Percentiles rank a stretch among this genome's conserved stretches.
Evolutionary conservation across 2,329 filamentous ascomycete genomes (phyloP).

Genomic region (Fusarium albidum): DNA sequence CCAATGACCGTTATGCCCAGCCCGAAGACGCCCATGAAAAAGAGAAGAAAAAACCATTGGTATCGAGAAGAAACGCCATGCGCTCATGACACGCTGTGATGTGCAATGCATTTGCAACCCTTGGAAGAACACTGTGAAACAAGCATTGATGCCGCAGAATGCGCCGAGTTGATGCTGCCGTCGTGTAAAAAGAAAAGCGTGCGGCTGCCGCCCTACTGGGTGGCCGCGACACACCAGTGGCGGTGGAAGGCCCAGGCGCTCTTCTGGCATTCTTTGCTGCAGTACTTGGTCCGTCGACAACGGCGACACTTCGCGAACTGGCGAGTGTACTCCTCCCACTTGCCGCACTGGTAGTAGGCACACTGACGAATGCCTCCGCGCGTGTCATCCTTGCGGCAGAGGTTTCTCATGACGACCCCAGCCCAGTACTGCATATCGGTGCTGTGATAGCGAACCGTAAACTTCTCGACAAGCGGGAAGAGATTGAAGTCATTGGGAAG

Average conservation of each 20-base stretch:
- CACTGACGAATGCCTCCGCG: constrained; percentile 95
- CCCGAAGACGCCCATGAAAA: constrained; percentile 39
- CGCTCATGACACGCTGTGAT: constrained; percentile 52
- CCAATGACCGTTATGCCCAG: constrained; percentile 38
- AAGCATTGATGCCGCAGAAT: constrained; percentile 39
- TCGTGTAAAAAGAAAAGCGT: constrained; percentile 19
- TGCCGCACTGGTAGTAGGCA: constrained; percentile 97
- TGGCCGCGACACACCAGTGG: constrained; percentile 91
- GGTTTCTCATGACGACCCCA: constrained; percentile 97
- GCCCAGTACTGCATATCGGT: constrained; percentile 99
- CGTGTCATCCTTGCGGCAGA: constrained; percentile 97
- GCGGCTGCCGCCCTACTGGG: constrained; percentile 50
- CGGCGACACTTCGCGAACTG: constrained; percentile 98
- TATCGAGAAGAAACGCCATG: constrained; percentile 55
- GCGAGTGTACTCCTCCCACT: constrained; percentile 96
- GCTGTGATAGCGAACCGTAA: constrained; percentile 93
- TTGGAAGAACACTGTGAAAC: constrained; percentile 42
- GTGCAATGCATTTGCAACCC: constrained; percentile 50
- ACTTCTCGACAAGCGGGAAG: constrained; percentile 97
- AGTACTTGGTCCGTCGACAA: constrained; percentile 97
- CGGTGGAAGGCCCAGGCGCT: constrained; percentile 98
- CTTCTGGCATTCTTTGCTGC: constrained; percentile 99
- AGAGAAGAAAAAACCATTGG: constrained; percentile 47
- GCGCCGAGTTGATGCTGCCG: constrained; percentile 39
- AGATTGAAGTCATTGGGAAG: constrained; percentile 97